Base-by-base conservation (phyloP, 345 rosid genomes). In the Citrus cavaleriei region DNA sequence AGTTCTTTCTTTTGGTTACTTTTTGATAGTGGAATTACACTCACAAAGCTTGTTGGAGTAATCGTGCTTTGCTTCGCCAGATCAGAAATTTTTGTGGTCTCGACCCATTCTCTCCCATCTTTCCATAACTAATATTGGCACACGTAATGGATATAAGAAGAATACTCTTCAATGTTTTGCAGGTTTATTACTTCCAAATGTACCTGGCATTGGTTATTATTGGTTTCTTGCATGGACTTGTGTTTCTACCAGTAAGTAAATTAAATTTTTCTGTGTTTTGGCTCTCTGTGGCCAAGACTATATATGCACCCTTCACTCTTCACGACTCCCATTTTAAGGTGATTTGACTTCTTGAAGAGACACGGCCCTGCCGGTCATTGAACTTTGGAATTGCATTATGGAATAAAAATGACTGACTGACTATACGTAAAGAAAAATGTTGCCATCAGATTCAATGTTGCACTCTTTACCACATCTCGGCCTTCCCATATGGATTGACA, bases 111-210 rank as follows among this genome's bases (percentile, higher is more conserved):
- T 68, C 80, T 84, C 77, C 35, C 6, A 46, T 62, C 66, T 83
- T 68, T 70, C 37, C 3, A 54, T 61, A 49, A 54, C 75, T 69
- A 60, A 21, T 82, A 67, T 57, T 76, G n/a, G 2, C 32, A 19
- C 58, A 5, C 22, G 16, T 55, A 27, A 18, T 18, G 63, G 37
- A 64, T 30, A 10, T 80, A 30, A 78, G 61, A 40, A 54, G 10
- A 55, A 6, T 54, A 54, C 22, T 24, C 13, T 51, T 42, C 10
- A 70, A 64, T 71, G 46, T 76, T 67, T 68, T 90, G 85, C 95
- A 95, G 98, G 96, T 93, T 76, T 95, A 95, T 84, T 95, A 95
- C 91, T 95, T 95, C 78, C 96, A 93, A 77, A 95, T 95, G 98
- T 95, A 90, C 87, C 73, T 95, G 76, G 97, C 98, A 21, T 79